phyloP scores from a whole-genome alignment of 768 basidiomycete genomes.

The Coprinellus micaceus region DNA sequence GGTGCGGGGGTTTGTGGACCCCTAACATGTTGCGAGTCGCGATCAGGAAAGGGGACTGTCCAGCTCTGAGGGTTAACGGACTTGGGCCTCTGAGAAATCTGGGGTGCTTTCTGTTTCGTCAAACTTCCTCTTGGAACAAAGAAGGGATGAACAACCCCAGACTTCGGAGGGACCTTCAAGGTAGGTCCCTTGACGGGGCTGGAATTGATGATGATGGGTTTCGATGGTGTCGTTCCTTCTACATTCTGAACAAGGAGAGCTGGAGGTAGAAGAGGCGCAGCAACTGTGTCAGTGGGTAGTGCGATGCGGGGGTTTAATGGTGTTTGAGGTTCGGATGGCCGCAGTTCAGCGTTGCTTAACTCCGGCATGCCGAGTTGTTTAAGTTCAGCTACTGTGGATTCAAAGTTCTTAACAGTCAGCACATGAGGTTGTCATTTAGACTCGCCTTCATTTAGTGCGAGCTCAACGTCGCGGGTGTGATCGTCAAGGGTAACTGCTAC shows the following conservation, averaged over 20 bases:
- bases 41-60: constrained; percentile 44
- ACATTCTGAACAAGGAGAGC: background rate
- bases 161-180: constrained; percentile 7
- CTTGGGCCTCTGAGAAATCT: constrained; percentile 11
- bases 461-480: background rate
- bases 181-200: constrained; percentile 32
- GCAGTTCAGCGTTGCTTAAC: background rate
- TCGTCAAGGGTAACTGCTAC: background rate
- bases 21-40: constrained; percentile 55
- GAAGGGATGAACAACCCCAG: constrained; percentile 39
- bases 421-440: background rate
- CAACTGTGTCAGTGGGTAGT: background rate
- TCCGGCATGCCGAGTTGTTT: background rate
- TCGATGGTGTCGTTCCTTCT: constrained; percentile 5
- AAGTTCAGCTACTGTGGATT: background rate
- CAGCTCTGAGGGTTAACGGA: background rate
- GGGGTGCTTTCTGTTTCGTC: constrained; percentile 7
- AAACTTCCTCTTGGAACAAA: constrained; percentile 35
- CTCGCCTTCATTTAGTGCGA: background rate
- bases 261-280: background rate
- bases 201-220: constrained; percentile 42
- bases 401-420: too few relatives aligned
- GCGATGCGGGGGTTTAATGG: background rate
- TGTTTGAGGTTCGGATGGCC: background rate
- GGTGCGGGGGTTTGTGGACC: constrained; percentile 46